Percentiles rank a stretch among this genome's conserved stretches.
These are phyloP conservation scores for Scedosporium aurantiacum DNA, from an alignment of 2,329 filamentous ascomycete genomes.

Conservation along the genomic window DNA sequence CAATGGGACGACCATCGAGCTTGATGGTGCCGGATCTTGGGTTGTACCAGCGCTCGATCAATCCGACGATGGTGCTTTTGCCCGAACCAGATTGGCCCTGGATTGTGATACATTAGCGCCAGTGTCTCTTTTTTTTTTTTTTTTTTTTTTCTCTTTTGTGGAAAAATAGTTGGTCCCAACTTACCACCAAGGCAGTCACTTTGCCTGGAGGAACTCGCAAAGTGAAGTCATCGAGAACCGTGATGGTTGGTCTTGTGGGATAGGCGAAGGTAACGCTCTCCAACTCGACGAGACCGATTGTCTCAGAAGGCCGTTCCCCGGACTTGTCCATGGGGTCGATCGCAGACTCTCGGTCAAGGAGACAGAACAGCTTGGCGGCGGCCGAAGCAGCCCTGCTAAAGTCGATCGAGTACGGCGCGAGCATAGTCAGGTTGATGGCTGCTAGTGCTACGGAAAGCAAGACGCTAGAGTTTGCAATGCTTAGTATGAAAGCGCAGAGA, in stretches of 20 bases:
- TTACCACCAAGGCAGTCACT: constrained; percentile 44
- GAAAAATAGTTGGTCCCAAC: constrained; percentile 10
- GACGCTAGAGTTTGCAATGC: constrained; percentile 20
- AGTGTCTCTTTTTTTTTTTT: neutral
- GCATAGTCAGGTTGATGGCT: constrained; percentile 31
- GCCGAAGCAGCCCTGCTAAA: constrained; percentile 35
- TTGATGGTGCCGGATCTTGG: constrained; percentile 31
- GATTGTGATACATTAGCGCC: neutral
- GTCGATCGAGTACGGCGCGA: constrained; percentile 34
- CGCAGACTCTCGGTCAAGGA: constrained; percentile 32
- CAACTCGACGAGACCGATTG: constrained; percentile 36
- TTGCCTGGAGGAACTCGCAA: constrained; percentile 33
- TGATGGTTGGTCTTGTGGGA: constrained; percentile 41
- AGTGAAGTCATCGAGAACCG: constrained; percentile 30
- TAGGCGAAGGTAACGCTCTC: constrained; percentile 41
- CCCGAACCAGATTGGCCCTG: constrained; percentile 49
- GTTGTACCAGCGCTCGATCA: constrained; percentile 51
- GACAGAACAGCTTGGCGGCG: constrained; percentile 33
- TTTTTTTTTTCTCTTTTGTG: too few relatives aligned
- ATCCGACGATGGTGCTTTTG: constrained; percentile 45
- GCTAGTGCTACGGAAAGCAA: constrained; percentile 36
- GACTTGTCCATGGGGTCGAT: constrained; percentile 30
- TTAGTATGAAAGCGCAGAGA: neutral
- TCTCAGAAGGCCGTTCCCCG: constrained; percentile 17
- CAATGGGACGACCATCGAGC: constrained; percentile 31